phyloP scores from a whole-genome alignment of 352 stramenopile species.

The Pythium rhizo-oryzae region DNA sequence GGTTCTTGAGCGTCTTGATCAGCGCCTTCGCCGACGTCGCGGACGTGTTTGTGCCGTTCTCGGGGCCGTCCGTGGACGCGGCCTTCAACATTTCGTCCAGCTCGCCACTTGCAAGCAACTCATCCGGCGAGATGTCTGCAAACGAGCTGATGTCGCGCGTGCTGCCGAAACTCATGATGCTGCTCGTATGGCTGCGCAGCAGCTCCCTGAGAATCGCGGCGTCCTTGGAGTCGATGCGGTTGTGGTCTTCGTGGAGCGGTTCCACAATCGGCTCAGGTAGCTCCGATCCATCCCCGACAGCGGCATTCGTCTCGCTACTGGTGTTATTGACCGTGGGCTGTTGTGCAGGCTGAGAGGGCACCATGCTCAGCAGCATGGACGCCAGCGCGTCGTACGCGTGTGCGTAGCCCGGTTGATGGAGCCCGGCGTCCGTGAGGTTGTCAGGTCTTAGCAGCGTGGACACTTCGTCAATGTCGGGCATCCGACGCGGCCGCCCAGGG shows the following conservation, averaged over 20 bases:
- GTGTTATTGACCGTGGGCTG: conserved; percentile 2
- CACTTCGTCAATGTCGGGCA: conserved; percentile 34
- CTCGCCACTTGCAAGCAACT: conserved; percentile 74
- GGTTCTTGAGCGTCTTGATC: conserved; percentile 51
- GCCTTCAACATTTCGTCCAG: conserved; percentile 79
- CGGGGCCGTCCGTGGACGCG: conserved; percentile 42
- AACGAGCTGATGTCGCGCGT: conserved; percentile 54
- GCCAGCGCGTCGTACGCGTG: conserved; percentile 11
- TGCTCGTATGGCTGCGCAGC: conserved; percentile 64
- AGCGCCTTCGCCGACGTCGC: conserved; percentile 30
- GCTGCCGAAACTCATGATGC: conserved; percentile 69
- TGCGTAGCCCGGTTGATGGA: conserved; percentile 1
- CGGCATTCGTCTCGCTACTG: background rate
- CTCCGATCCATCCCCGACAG: conserved; percentile 15
- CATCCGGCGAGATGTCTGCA: conserved; percentile 74
- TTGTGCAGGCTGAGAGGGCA: conserved; percentile 12
- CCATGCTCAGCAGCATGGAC: conserved; percentile 23
- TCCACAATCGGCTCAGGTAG: conserved; percentile 69
- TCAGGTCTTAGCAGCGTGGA: conserved; percentile 4
- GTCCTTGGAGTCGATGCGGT: conserved; percentile 66
- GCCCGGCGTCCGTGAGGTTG: conserved; percentile 10
- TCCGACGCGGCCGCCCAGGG: conserved; percentile 64
- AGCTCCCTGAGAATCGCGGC: conserved; percentile 65
- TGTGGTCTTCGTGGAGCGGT: conserved; percentile 52
- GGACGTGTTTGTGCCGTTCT: conserved; percentile 12